Evolutionary conservation across 2,329 filamentous ascomycete species (phyloP), one percentile per base, ranked within the genome.

Genomic region (Pseudogymnoascus sp.): DNA sequence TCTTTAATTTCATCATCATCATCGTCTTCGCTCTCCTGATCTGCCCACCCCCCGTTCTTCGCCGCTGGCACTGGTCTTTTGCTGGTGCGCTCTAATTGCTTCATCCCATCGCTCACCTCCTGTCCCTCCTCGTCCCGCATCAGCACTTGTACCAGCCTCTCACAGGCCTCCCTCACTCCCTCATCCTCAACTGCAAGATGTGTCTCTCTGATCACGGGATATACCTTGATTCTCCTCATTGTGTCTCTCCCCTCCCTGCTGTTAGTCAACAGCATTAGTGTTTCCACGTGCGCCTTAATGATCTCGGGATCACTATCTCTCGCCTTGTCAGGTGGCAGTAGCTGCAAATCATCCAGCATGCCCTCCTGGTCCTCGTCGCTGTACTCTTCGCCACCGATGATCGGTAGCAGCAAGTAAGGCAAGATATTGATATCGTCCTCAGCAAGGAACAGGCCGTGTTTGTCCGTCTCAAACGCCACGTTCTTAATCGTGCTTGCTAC

Each of bases 401-500:
- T 86, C 0, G 95, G 93, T 6, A 97, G 81, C 8, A 99, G 78
- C 14, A 97, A 80, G 74, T 97, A 97, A 0, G 93, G 93, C 4
- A 97, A 78, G 14, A 97, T 82, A 70, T 96, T 88, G 60, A 93
- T 86, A 40, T 86, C 86, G 16, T 87, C 83, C 61, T 89, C 86
- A 0, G 83, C 81, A 53, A 97, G 76, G 62, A 96, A 86, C 1
- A 81, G 77, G 0, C 84, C 79, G 70, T 97, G 93, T 0, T 88
- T 83, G 2, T 84, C 76, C 5, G 93, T 77, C 70, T 96, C 89
- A 72, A 99, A 97, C 6, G 91, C 86, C 31, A 90, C 86, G 72
- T 99, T 99, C 76, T 97, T 97, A 74, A 99, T 91, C 8, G 91
- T 95, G 65, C 88, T 92, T 6, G 93, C 93, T n/a, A 97, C 93